Conservation (phyloP, 192 early-diverging fungal species). For the Coemansia sp. region DNA sequence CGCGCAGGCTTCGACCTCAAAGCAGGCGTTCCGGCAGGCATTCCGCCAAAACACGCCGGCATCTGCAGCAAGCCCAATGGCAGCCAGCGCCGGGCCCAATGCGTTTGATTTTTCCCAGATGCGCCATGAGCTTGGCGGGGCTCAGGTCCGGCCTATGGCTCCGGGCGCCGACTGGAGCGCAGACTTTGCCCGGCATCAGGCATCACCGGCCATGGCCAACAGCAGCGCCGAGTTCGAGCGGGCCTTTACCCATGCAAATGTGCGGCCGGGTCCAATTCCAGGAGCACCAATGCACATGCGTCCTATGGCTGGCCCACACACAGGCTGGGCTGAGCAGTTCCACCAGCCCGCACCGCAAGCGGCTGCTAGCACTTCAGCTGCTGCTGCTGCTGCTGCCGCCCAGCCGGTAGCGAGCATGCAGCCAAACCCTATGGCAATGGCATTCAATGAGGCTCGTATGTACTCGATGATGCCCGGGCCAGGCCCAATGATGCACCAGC, state of each 20-base stretch:
- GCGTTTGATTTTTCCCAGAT: slow-evolving; percentile 71
- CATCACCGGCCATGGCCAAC: slow-evolving; percentile 9
- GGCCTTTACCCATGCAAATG: slow-evolving; percentile 24
- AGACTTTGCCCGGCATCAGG: slow-evolving; percentile 68
- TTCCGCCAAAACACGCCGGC: slow-evolving; percentile 33
- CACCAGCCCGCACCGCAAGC: slow-evolving; percentile 36
- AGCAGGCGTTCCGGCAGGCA: slow-evolving; percentile 43
- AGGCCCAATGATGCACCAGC: slow-evolving; percentile 20
- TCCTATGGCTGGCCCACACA: slow-evolving; percentile 27
- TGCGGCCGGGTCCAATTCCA: background rate
- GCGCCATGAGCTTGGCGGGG: slow-evolving; percentile 62
- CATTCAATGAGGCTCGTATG: slow-evolving; percentile 66
- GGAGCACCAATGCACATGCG: slow-evolving; percentile 38
- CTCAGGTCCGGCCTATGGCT: slow-evolving; percentile 31
- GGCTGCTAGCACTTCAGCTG: slow-evolving; percentile 1
- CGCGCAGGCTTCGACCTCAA: slow-evolving; percentile 39
- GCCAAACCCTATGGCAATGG: slow-evolving; percentile 52
- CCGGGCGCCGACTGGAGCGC: slow-evolving; percentile 62
- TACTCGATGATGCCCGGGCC: slow-evolving; percentile 44
- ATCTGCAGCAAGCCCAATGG: slow-evolving; percentile 17
- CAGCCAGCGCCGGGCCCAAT: slow-evolving; percentile 28
- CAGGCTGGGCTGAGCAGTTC: slow-evolving; percentile 57
- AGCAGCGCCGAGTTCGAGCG: slow-evolving; percentile 50
- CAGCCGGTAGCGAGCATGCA: slow-evolving; percentile 17
- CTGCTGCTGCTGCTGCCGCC: slow-evolving; percentile 7